A percentile compares a stretch with the other conserved stretches of the same genome.
phyloP scores from a whole-genome alignment of 345 rosid genomes.

The Camelina sativa region DNA sequence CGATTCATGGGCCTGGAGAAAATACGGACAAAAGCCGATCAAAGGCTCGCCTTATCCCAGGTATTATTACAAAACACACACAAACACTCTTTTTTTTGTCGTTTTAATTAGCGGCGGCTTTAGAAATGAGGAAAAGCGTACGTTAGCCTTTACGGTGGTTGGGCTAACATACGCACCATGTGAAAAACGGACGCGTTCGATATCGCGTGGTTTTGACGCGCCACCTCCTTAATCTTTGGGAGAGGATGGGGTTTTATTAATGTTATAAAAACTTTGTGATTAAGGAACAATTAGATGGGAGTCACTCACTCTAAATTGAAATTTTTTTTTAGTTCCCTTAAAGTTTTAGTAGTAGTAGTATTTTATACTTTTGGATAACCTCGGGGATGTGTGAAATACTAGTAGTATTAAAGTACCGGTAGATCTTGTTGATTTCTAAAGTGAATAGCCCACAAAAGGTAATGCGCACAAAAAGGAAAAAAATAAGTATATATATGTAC shows the following conservation, averaged over 20 bases:
- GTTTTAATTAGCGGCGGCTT: slow-evolving; percentile 31
- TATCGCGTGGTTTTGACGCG: slow-evolving; percentile 34
- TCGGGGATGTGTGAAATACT: slow-evolving; percentile 26
- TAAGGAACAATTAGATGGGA: slow-evolving; percentile 1
- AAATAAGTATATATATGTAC: not conserved
- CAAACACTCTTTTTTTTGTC: not conserved
- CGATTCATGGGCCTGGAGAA: slow-evolving; percentile 90
- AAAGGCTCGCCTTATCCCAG: slow-evolving; percentile 85
- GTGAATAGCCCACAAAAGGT: slow-evolving; percentile 24
- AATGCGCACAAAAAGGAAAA: slow-evolving; percentile 39
- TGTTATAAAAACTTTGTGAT: not conserved
- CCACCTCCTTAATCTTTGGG: slow-evolving; percentile 15
- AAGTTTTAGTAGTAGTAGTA: slow-evolving; percentile 6
- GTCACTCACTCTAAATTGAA: not conserved
- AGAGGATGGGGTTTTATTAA: too few species aligned
- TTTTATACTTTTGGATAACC: slow-evolving; percentile 12
- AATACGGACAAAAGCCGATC: slow-evolving; percentile 86
- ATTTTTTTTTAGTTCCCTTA: not conserved
- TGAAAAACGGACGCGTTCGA: slow-evolving; percentile 5
- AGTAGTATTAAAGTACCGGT: slow-evolving; percentile 18
- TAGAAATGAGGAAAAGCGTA: slow-evolving; percentile 15
- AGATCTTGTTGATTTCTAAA: slow-evolving; percentile 36
- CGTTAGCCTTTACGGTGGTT: slow-evolving; percentile 37
- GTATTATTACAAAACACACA: slow-evolving; percentile 29
- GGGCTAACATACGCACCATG: slow-evolving; percentile 39